These are phyloP conservation scores for Porphyridium purpureum DNA, from an alignment of 23 red algal genomes.

Conservation along the genomic window DNA sequence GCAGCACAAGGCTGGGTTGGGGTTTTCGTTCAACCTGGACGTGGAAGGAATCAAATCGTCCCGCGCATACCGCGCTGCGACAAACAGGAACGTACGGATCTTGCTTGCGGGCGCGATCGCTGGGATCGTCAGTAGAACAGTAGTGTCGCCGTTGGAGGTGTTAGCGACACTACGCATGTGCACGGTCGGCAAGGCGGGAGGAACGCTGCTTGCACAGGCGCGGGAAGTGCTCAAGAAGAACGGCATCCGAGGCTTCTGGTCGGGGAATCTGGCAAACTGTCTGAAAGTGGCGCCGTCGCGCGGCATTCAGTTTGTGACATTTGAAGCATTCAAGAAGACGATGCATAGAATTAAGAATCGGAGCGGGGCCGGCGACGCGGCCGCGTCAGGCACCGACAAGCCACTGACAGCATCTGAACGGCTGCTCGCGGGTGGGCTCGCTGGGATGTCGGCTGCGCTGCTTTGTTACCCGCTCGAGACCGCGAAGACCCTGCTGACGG, in stretches of 20 bases:
- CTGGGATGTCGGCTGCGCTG: conserved; percentile 63
- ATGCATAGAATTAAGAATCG: conserved; percentile 2
- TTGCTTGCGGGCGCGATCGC: too few relatives aligned
- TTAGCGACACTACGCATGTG: conserved; percentile 85
- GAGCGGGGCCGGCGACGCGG: conserved; percentile 3
- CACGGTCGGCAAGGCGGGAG: not conserved
- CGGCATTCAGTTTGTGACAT: conserved; percentile 85
- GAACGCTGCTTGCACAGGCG: conserved; percentile 27
- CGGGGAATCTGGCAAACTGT: conserved; percentile 81
- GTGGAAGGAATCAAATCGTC: too few relatives aligned
- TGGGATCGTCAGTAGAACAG: conserved; percentile 68
- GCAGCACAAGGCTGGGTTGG: too few relatives aligned
- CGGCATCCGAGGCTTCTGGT: conserved; percentile 83
- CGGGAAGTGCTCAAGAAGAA: conserved; percentile 39
- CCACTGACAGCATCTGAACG: conserved; percentile 41
- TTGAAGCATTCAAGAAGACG: conserved; percentile 61
- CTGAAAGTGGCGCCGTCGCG: conserved; percentile 84
- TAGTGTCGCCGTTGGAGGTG: conserved; percentile 81
- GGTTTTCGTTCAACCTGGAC: too few relatives aligned
- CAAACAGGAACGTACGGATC: too few relatives aligned
- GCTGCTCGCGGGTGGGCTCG: conserved; percentile 61
- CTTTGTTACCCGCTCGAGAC: conserved; percentile 78
- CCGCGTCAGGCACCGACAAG: conserved; percentile 2
- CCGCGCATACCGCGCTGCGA: too few relatives aligned
- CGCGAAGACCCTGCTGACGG: conserved; percentile 79